Evolutionary conservation across 805 yeast genomes (phyloP), one percentile per base, ranked within the genome.

Genomic region (Lipomyces starkeyi): DNA sequence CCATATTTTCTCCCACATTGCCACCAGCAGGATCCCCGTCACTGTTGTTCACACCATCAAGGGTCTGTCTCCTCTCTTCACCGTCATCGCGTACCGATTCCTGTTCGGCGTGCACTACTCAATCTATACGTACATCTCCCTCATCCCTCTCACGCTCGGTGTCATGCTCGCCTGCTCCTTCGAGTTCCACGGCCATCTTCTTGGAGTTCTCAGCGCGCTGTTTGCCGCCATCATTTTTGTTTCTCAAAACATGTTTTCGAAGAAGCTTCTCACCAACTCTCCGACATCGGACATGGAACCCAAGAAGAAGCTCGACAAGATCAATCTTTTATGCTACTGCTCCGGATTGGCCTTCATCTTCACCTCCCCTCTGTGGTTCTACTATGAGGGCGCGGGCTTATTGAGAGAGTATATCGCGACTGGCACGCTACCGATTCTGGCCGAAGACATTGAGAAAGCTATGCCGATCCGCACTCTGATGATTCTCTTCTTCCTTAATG

Each of bases 1-100:
- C 25, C 98, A 94, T 78, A 87, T 93, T 70, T 86, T 96, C 14
- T 87, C 96, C 7, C 97, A 93, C 77, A 90, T 91, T 76, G 94
- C 98, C n/a, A 93, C 97, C 1, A 85, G 93, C 1, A 78, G 91
- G 69, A 91, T 95, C 62, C 97, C 97, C 0, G 97, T 95, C n/a
- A 91, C 97, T 4, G 80, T 93, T 71, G 98, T 95, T 25, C 98
- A 94, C 78, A 93, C 98, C 8, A 88, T 94, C 73, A 95, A 95
- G 80, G 95, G 97, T 1, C 81, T 94, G 52, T 89, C 97, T 40
- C 99, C 99, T 2, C 82, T 94, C 32, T 86, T 91, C 60, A 94
- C 98, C 0, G 98, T 95, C 13, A 78, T 87, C 37, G 91, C 91
- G 56, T 93, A 93, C 79, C 83, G 90, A 71, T 68, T 88, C 13